Evolutionary conservation across 805 yeast species (phyloP).

Genomic region (Gaillardinia entomophila): DNA sequence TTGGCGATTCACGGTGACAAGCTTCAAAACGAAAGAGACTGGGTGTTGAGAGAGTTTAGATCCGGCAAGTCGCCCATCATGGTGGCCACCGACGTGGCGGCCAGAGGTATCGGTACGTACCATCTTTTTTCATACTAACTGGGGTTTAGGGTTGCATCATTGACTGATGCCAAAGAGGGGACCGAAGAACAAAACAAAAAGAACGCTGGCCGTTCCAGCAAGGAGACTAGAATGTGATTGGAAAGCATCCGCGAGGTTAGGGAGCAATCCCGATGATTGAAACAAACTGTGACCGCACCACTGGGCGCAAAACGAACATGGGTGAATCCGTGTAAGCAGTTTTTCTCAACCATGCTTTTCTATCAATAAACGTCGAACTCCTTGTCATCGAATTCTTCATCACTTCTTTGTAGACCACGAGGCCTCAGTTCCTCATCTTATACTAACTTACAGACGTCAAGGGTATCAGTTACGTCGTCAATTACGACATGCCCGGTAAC

Average conservation of each 20-base stretch:
- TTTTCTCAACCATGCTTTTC: background rate
- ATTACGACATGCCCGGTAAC: slow-evolving; percentile 97
- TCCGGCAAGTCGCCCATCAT: slow-evolving; percentile 89
- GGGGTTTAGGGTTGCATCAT: slow-evolving; percentile 1
- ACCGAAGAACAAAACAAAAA: slow-evolving; percentile 1
- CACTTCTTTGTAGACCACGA: slow-evolving; percentile 3
- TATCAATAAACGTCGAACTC: slow-evolving; percentile 17
- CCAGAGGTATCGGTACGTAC: slow-evolving; percentile 98
- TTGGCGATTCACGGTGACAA: slow-evolving; percentile 98
- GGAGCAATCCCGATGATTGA: too few relatives aligned
- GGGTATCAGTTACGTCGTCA: slow-evolving; percentile 90
- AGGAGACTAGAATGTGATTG: background rate
- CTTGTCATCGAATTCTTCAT: slow-evolving; percentile 8
- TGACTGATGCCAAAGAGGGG: too few relatives aligned
- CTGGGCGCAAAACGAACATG: too few relatives aligned
- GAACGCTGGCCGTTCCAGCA: background rate
- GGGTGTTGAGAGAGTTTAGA: slow-evolving; percentile 94
- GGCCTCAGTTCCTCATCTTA: slow-evolving; percentile 2
- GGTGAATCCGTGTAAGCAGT: too few relatives aligned
- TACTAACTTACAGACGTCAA: slow-evolving; percentile 76
- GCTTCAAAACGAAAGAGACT: slow-evolving; percentile 96
- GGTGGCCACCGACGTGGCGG: slow-evolving; percentile 99
- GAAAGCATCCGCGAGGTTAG: too few relatives aligned
- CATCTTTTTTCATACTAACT: slow-evolving; percentile 3
- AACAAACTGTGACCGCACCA: too few relatives aligned